Base-by-base conservation (phyloP, 1,284 basidiomycete species). In the Serendipita sp. region DNA sequence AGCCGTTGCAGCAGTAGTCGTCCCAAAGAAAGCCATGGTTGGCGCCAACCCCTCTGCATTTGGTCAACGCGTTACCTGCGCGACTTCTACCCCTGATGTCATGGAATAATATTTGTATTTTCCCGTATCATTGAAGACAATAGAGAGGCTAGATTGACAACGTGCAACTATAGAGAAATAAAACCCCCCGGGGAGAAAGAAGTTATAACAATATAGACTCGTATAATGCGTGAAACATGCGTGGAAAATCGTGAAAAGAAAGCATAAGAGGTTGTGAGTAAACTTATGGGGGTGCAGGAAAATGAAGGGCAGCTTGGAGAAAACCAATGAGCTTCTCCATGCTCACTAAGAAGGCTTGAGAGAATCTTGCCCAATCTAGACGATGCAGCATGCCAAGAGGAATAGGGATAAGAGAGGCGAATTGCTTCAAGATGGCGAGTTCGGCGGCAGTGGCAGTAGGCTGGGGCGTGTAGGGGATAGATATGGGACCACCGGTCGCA, bases 271-370 rank as follows among this genome's bases (percentile, higher is more conserved):
- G 38, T 38, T 13, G 12, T 38, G 38, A 38, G 38, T 13, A 13
- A 38, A 13, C 12, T 30, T 32, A 58, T 30, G 53, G 53, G 2
- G 53, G 53, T 32, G 53, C 53, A 17, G 53, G 53, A 35, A 58
- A 58, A 22, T 58, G 17, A n/a, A 58, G 53, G n/a, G 30, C 53
- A 8, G 53, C 53, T 34, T 58, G 53, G n/a, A 58, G 32, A 32
- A 58, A 58, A n/a, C 53, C 53, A 10, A 58, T 32, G n/a, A 58
- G 53, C 30, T 58, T 58, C 53, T 58, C 53, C 53, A 58, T 58
- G 34, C 53, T 58, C 4, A 58, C 32, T 6, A 58, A 4, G n/a
- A 58, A 32, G 15, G 53, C 53, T 10, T 58, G 22, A n/a, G 53
- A 17, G 32, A 58, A 32, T 10, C 53, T 17, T 32, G 53, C 26